Percentiles rank a stretch among this genome's conserved stretches.
phyloP scores from a whole-genome alignment of 345 rosid species.

The Balakata baccata region DNA sequence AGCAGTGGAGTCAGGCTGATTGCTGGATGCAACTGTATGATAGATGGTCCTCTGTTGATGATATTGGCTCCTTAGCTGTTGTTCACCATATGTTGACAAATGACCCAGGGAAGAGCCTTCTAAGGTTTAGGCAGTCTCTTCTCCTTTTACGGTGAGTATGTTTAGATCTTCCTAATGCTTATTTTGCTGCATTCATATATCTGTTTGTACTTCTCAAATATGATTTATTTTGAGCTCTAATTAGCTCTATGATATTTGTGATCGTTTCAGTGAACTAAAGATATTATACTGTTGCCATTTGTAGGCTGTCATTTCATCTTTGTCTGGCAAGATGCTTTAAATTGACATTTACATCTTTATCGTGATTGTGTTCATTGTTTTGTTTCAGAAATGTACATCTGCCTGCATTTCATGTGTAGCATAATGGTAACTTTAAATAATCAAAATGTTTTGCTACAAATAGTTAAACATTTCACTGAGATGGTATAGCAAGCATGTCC shows the following conservation, averaged over 20 bases:
- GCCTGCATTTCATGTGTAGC: neutral
- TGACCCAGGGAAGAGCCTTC: constrained; percentile 85
- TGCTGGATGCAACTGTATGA: constrained; percentile 97
- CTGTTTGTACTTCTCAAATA: neutral
- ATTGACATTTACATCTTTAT: neutral
- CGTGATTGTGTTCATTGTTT: neutral
- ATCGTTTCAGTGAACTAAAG: neutral
- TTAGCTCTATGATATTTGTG: neutral
- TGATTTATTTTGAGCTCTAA: neutral
- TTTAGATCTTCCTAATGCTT: neutral
- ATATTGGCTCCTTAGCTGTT: constrained; percentile 88
- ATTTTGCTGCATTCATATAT: neutral
- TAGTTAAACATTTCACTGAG: neutral
- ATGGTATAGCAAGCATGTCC: neutral
- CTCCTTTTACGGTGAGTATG: constrained; percentile 64
- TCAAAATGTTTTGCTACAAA: neutral
- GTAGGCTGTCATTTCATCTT: neutral
- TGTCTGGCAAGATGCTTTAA: neutral
- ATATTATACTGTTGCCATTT: neutral
- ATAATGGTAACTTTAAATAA: neutral
- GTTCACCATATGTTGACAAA: constrained; percentile 86
- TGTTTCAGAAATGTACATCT: constrained; percentile 3
- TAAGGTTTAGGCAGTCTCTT: constrained; percentile 88
- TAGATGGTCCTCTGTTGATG: constrained; percentile 93
- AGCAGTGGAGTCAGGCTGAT: constrained; percentile 80